Base-by-base conservation (phyloP, 2,329 filamentous ascomycete species). In the Thielaviopsis ethacetica region DNA sequence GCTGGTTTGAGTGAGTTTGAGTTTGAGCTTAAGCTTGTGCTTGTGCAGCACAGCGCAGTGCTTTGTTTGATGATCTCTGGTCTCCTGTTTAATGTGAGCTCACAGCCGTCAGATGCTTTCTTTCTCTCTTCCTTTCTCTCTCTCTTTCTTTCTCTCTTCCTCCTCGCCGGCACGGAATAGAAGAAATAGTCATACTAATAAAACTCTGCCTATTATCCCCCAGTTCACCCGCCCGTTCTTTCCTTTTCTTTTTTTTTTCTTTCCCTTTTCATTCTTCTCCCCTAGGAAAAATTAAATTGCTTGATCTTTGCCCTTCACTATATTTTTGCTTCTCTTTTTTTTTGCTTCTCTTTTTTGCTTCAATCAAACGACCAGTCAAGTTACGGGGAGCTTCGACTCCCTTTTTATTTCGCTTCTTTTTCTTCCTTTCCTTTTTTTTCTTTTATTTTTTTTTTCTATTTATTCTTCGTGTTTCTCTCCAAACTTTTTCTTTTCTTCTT, bases 401-500 rank as follows among this genome's bases (percentile, higher is more conserved):
- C 53, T 54, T 54, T 30, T 34, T 51, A 17, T 54, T 19, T 30
- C 53, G 21, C 21, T 26, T 30, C 53, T 57, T 56, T 44, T 56
- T 21, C n/a, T n/a, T n/a, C n/a, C n/a, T 5, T 50, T 34, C 12
- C 5, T 34, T 27, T 26, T 19, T n/a, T 44, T n/a, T 53, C 17
- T 15, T 44, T 26, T 15, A 34, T 38, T 54, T 17, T 24, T 34
- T 24, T 53, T 55, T 27, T n/a, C n/a, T n/a, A n/a, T n/a, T n/a
- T n/a, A n/a, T n/a, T n/a, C n/a, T n/a, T n/a, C n/a, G n/a, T n/a
- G n/a, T n/a, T n/a, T n/a, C n/a, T n/a, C 12, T 56, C 21, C 58
- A 71, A 70, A 67, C 66, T 56, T 21, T 27, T 49, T 17, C 13
- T n/a, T 34, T 17, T 26, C 12, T 34, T 22, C n/a, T 49, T 47